Base-by-base conservation (phyloP, 2,329 filamentous ascomycete genomes). In the Pseudopithomyces chartarum region DNA sequence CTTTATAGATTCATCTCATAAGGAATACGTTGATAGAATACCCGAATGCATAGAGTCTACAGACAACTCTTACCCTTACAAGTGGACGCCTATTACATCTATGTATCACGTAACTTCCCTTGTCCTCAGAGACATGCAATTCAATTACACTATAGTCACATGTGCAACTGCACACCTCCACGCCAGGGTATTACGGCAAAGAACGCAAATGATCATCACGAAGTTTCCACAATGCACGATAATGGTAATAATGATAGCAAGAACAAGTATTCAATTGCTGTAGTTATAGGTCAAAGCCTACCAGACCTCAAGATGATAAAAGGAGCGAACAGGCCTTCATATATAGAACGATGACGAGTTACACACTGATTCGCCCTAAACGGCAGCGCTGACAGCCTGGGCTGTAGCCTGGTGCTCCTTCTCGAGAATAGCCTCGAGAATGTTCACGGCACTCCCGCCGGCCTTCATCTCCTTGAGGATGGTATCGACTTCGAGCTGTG, bases 401-500 rank as follows among this genome's bases (percentile, higher is more conserved):
- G 73, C 73, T 13, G 77, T 76, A 62, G 79, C 73, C 56, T 73
- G 68, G 51, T 74, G 73, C 70, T 82, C 80, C 52, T 75, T 75
- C 68, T 81, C 80, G 7, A 83, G 72, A 33, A 82, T 67, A 33
- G 73, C 74, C 68, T 82, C 80, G 22, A 86, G 75, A 13, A 83
- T 77, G 26, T 73, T 76, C 23, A 74, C 69, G 19, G 78, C 76
- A 22, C 75, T 76, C 53, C 77, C 71, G 11, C 78, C 78, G 34
- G 76, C 69, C 71, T 79, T 76, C 70, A 91, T 84, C 73, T 89
- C 85, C 53, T 71, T 70, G 22, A 73, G 39, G 2, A 75, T 68
- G 12, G 62, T 82, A 57, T 87, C 84, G 46, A 97, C 84, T 39
- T 89, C 91, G 54, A 99, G 86, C 82, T 99, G 95, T 68, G 85